Evolutionary conservation across 2,329 filamentous ascomycete species (phyloP).

Genomic region (Diaporthe eres): DNA sequence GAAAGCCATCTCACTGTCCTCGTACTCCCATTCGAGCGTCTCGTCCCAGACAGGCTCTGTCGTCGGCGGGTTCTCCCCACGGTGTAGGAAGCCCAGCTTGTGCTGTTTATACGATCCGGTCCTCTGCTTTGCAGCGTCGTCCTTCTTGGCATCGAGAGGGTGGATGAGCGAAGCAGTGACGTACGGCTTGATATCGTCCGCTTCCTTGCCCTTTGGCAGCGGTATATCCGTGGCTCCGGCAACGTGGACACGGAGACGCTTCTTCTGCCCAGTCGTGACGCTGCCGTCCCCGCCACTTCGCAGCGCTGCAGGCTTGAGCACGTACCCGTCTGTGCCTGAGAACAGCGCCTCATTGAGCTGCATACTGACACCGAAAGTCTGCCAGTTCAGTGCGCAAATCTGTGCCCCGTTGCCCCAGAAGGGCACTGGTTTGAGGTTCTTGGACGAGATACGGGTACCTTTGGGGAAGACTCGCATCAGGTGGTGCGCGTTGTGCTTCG

Average conservation of each 20-base stretch:
- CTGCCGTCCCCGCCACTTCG: slow-evolving; percentile 68
- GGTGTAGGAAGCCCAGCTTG: slow-evolving; percentile 69
- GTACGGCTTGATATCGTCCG: slow-evolving; percentile 72
- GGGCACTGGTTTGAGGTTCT: slow-evolving; percentile 72
- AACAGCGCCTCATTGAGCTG: slow-evolving; percentile 80
- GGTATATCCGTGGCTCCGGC: slow-evolving; percentile 75
- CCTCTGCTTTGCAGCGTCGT: slow-evolving; percentile 70
- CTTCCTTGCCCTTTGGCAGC: slow-evolving; percentile 63
- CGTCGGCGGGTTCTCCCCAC: slow-evolving; percentile 68
- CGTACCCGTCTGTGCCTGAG: slow-evolving; percentile 74
- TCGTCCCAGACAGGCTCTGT: slow-evolving; percentile 78
- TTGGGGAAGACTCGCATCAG: slow-evolving; percentile 81
- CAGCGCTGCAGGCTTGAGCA: slow-evolving; percentile 74
- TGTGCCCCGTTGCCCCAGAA: slow-evolving; percentile 79
- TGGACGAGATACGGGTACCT: slow-evolving; percentile 76
- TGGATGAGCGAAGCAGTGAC: slow-evolving; percentile 76
- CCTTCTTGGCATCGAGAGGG: slow-evolving; percentile 63
- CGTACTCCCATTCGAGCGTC: slow-evolving; percentile 76
- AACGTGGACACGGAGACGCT: slow-evolving; percentile 69
- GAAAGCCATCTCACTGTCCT: slow-evolving; percentile 76
- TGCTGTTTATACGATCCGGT: slow-evolving; percentile 70
- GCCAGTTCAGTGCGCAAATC: slow-evolving; percentile 79
- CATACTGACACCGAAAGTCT: slow-evolving; percentile 75
- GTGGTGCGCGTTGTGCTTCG: slow-evolving; percentile 73
- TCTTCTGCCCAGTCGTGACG: slow-evolving; percentile 46